Evolutionary conservation across 352 stramenopile genomes (phyloP).

Genomic region (Pythium chondricola): DNA sequence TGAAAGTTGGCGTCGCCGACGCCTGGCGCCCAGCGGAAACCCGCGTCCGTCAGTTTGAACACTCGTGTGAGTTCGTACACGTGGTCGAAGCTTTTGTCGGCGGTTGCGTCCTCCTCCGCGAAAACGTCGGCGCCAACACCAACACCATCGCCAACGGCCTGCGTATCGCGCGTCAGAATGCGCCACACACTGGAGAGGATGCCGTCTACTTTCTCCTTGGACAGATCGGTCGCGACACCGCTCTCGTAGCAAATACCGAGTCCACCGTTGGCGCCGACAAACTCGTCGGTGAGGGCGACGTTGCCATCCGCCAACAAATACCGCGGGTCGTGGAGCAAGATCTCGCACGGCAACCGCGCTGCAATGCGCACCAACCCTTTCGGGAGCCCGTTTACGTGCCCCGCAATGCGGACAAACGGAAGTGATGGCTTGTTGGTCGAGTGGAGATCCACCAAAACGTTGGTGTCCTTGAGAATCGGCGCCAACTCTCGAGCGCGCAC

Average conservation of each 20-base stretch:
- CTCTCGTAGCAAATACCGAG: constrained; percentile 67
- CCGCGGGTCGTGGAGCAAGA: constrained; percentile 58
- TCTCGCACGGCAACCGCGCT: constrained; percentile 36
- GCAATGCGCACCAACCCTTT: constrained; percentile 23
- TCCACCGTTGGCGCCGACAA: constrained; percentile 48
- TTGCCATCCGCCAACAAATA: constrained; percentile 47
- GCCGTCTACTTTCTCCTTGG: constrained; percentile 31
- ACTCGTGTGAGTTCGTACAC: constrained; percentile 55
- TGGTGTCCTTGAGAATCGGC: constrained; percentile 36
- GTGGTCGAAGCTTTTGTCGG: constrained; percentile 4
- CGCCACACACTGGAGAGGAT: constrained; percentile 35
- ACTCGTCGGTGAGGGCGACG: constrained; percentile 69
- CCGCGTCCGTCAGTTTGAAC: constrained; percentile 47
- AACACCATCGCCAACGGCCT: constrained; percentile 24
- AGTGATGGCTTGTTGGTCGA: constrained; percentile 73
- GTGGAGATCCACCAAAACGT: constrained; percentile 70
- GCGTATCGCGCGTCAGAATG: constrained; percentile 43
- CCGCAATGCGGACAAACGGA: constrained; percentile 60
- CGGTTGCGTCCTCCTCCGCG: not conserved
- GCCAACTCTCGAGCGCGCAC: constrained; percentile 48
- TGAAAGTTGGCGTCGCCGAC: constrained; percentile 65
- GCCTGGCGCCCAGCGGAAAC: constrained; percentile 50
- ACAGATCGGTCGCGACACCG: constrained; percentile 50
- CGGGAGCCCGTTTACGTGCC: constrained; percentile 24
- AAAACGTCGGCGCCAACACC: not conserved